Evolutionary conservation across 345 rosid species (phyloP).

Genomic region (Eucalyptus cloeziana): DNA sequence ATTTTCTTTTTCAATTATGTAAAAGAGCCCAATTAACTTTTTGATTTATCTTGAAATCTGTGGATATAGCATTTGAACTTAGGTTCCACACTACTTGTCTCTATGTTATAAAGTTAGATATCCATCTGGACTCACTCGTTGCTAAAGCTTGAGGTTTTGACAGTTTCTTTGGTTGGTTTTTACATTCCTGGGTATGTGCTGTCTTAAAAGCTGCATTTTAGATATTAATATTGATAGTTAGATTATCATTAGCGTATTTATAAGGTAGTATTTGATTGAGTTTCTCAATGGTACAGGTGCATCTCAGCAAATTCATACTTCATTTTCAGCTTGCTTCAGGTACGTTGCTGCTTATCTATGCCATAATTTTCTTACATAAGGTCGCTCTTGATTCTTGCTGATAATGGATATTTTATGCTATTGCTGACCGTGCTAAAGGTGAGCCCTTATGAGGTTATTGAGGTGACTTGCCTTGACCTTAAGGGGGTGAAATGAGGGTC

Average conservation of each 20-base stretch:
- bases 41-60: not conserved
- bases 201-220: not conserved
- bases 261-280: not conserved
- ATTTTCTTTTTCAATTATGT: not conserved
- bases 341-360: constrained; percentile 8
- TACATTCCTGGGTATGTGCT: not conserved
- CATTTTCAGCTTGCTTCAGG: constrained; percentile 87
- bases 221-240: not conserved
- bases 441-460: not conserved
- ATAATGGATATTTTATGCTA: not conserved
- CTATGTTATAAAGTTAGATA: not conserved
- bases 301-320: constrained; percentile 66
- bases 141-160: not conserved
- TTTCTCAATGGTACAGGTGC: constrained; percentile 39
- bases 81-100: not conserved
- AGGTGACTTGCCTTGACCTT: not conserved
- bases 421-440: not conserved
- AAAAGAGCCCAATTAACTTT: not conserved
- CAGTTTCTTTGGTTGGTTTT: not conserved
- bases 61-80: not conserved
- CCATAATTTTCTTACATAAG: not conserved
- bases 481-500: not conserved
- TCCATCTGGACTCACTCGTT: not conserved
- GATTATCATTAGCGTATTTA: not conserved
- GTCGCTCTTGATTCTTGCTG: not conserved